Base-by-base conservation (phyloP, 441 rosid genomes). In the Daphne laureola region DNA sequence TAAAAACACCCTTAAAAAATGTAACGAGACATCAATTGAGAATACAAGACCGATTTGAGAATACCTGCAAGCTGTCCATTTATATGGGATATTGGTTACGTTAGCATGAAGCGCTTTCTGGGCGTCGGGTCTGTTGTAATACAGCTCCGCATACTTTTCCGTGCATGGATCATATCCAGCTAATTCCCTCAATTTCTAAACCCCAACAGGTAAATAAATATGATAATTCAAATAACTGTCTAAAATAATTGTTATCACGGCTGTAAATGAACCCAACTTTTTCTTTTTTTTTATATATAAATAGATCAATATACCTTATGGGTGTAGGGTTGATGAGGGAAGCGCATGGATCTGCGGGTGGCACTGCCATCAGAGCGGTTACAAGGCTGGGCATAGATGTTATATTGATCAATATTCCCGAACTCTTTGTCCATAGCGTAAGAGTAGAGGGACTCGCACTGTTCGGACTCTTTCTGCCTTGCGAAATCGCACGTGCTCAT, bases 11-110 rank as follows among this genome's bases (percentile, higher is more conserved):
- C n/a, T n/a, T n/a, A n/a, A n/a, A n/a, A n/a, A n/a, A n/a, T n/a
- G n/a, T n/a, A n/a, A n/a, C n/a, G n/a, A n/a, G n/a, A n/a, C n/a
- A n/a, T n/a, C n/a, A n/a, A n/a, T n/a, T n/a, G n/a, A n/a, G n/a
- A n/a, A n/a, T n/a, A n/a, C n/a, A n/a, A n/a, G n/a, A n/a, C n/a
- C n/a, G n/a, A n/a, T n/a, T n/a, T n/a, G n/a, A n/a, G n/a, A n/a
- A n/a, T 49, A 93, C 98, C 93, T 93, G 90, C 99, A 93, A 54
- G 99, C 91, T n/a, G 97, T 94, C 99, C 97, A 94, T 55, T 76
- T 82, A 49, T 94, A 90, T 3, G 78, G 96, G 63, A 87, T 85
- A 49, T 59, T 73, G 40, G 95, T 84, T 23, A 14, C 48, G 47
- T 94, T 94, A 14, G 97, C 96, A 67, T 90, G 99, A 23, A 90